phyloP scores from a whole-genome alignment of 148 eudicot genomes.

The Rhododendron griersonianum region DNA sequence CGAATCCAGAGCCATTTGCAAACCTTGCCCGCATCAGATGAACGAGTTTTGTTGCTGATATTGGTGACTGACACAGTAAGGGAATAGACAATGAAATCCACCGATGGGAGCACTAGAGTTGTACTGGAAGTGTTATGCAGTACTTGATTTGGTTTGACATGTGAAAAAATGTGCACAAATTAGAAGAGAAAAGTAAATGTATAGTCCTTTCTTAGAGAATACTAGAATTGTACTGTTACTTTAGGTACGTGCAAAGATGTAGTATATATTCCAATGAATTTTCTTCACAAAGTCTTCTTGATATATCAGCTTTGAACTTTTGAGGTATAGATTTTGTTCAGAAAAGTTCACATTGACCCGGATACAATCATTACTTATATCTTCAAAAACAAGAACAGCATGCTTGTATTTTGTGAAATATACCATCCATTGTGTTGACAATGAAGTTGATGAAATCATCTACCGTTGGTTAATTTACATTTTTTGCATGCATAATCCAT shows the following conservation, averaged over 20 bases:
- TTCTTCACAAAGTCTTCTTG: background rate
- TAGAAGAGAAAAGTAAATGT: background rate
- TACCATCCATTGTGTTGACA: background rate
- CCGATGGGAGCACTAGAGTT: background rate
- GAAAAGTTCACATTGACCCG: background rate
- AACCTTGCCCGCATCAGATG: slow-evolving; percentile 30
- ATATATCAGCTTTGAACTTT: background rate
- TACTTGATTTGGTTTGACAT: background rate
- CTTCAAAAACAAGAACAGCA: background rate
- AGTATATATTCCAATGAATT: background rate
- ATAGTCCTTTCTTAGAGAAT: background rate
- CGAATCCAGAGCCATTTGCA: slow-evolving; percentile 30
- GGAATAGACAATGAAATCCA: background rate
- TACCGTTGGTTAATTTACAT: background rate
- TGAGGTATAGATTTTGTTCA: background rate
- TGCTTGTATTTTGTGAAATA: background rate
- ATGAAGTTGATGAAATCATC: background rate
- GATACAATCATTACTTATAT: background rate
- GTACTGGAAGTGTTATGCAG: background rate
- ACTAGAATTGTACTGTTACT: background rate
- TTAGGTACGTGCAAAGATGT: background rate
- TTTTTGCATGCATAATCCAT: background rate
- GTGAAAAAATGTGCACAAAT: background rate
- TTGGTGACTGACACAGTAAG: background rate
- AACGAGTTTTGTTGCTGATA: slow-evolving; percentile 1